Evolutionary conservation across 257 asterid genomes (phyloP).

Genomic region (Marsdenia floribunda): DNA sequence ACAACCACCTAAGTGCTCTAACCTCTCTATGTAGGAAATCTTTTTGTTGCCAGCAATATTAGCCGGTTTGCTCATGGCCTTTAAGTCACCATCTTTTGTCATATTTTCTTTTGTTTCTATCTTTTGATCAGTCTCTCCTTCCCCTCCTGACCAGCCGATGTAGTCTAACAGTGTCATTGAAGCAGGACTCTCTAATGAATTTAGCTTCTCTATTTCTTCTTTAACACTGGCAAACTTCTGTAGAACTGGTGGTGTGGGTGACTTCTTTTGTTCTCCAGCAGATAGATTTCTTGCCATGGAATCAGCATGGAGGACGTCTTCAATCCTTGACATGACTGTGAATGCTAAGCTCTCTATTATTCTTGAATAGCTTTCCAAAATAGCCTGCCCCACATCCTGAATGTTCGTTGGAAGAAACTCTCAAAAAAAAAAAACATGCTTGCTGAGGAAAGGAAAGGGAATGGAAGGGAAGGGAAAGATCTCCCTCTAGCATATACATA

Average conservation of each 20-base stretch:
- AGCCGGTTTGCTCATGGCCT: constrained; percentile 32
- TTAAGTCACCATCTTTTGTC: constrained; percentile 18
- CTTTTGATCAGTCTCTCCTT: constrained; percentile 29
- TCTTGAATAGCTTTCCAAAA: constrained; percentile 90
- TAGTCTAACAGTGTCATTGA: constrained; percentile 46
- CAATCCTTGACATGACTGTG: constrained; percentile 75
- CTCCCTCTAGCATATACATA: too few species aligned
- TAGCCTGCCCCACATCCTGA: constrained; percentile 89
- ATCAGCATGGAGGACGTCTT: constrained; percentile 72
- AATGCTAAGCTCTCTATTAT: constrained; percentile 75
- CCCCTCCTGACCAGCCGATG: constrained; percentile 43
- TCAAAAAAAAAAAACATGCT: too few species aligned
- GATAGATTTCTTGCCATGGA: constrained; percentile 38
- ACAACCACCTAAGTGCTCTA: constrained; percentile 64
- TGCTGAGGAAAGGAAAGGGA: too few species aligned
- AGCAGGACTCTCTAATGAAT: constrained; percentile 28
- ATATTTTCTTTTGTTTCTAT: constrained; percentile 26
- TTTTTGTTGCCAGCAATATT: constrained; percentile 42
- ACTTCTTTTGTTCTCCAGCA: constrained; percentile 31
- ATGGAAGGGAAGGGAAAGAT: too few species aligned
- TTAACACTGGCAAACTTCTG: constrained; percentile 21
- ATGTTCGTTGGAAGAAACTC: too few species aligned
- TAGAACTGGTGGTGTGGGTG: constrained; percentile 6
- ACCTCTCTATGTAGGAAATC: constrained; percentile 48
- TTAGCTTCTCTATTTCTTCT: constrained; percentile 36